A percentile compares a stretch with the other conserved stretches of the same genome.
Evolutionary conservation across 2,329 filamentous ascomycete species (phyloP).

Genomic region (Fusarium sp.): DNA sequence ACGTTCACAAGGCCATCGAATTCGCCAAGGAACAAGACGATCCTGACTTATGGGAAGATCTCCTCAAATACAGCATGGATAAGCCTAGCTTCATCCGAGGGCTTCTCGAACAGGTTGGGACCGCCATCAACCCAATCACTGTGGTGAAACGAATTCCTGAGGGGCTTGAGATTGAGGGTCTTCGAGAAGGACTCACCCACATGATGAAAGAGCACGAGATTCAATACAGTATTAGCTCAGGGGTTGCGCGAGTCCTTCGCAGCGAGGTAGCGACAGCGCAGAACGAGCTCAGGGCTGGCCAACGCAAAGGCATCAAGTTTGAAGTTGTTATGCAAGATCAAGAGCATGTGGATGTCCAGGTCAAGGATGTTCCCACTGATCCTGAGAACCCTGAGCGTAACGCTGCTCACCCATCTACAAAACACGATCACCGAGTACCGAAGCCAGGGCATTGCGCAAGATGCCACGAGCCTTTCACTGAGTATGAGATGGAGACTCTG

Average conservation of each 20-base stretch:
- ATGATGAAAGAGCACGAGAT: conserved; percentile 97
- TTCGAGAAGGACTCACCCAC: conserved; percentile 86
- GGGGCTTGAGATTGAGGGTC: conserved; percentile 89
- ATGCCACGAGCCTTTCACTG: conserved; percentile 67
- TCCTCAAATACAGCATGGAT: conserved; percentile 96
- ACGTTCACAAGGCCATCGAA: conserved; percentile 91
- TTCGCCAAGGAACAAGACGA: conserved; percentile 96
- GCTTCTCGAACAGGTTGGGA: conserved; percentile 92
- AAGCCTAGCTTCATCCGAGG: conserved; percentile 95
- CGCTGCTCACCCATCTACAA: conserved; percentile 25
- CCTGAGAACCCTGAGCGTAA: conserved; percentile 38
- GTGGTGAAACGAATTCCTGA: conserved; percentile 92
- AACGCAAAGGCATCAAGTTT: conserved; percentile 89
- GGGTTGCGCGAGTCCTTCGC: conserved; percentile 85
- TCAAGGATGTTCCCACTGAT: conserved; percentile 53
- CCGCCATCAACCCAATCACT: conserved; percentile 90
- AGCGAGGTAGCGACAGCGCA: conserved; percentile 90
- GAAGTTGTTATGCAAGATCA: conserved; percentile 68
- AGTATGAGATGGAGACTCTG: conserved; percentile 75
- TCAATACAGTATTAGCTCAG: conserved; percentile 90
- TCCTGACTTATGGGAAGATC: conserved; percentile 91
- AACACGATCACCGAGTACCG: conserved; percentile 49
- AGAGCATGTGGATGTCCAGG: conserved; percentile 57
- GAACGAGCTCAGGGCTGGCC: conserved; percentile 80
- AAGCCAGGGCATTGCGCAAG: conserved; percentile 68